Percentiles rank a stretch among this genome's conserved stretches.
phyloP scores from a whole-genome alignment of 1,284 basidiomycete species.

The Sporisorium sorghi region DNA sequence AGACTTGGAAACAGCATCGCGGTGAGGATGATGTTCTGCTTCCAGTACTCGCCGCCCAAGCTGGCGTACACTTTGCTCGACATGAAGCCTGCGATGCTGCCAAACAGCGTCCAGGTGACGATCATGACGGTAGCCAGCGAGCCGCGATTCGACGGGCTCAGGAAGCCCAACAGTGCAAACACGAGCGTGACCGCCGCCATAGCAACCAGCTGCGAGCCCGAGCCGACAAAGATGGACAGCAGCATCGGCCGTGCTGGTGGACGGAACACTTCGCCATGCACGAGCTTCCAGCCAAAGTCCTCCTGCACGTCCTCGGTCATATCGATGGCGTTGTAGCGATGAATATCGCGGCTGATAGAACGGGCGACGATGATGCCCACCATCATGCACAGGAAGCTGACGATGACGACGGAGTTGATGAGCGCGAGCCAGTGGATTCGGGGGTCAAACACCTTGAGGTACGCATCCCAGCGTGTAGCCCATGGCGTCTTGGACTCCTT shows the following conservation, averaged over 20 bases:
- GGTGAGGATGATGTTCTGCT: conserved; percentile 86
- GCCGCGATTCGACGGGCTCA: conserved; percentile 94
- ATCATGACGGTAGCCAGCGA: conserved; percentile 95
- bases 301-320: conserved; percentile 95
- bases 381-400: conserved; percentile 85
- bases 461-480: conserved; percentile 96
- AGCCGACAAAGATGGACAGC: conserved; percentile 86
- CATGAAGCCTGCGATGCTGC: conserved; percentile 88
- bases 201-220: conserved; percentile 86
- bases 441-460: conserved; percentile 71
- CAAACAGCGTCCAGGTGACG: conserved; percentile 94
- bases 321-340: conserved; percentile 95
- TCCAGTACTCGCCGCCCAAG: conserved; percentile 82
- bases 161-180: conserved; percentile 95
- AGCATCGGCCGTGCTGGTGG: conserved; percentile 79
- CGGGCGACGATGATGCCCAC: conserved; percentile 89
- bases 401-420: conserved; percentile 82
- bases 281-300: conserved; percentile 97
- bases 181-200: conserved; percentile 94
- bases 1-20: conserved; percentile 89
- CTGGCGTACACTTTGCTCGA: conserved; percentile 86
- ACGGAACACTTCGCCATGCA: conserved; percentile 96
- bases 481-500: conserved; percentile 79
- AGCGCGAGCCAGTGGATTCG: conserved; percentile 82
- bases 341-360: conserved; percentile 89